Conservation (phyloP, 768 basidiomycete genomes). For the Mycena kentingensis region DNA sequence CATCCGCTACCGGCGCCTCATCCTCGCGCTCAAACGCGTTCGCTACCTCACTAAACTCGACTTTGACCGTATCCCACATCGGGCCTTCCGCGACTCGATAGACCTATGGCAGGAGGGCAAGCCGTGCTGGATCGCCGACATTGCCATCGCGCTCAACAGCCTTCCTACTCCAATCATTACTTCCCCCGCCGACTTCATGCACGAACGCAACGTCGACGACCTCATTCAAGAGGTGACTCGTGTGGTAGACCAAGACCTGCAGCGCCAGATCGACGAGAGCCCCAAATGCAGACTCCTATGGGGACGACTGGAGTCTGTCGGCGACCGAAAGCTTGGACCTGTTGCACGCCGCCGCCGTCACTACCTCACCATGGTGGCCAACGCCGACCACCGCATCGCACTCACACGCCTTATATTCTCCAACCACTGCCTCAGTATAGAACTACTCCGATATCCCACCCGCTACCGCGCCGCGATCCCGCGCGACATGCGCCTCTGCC, state of each 20-base stretch:
- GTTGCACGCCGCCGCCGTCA: neutral
- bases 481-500: neutral
- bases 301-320: neutral
- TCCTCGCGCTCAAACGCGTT: neutral
- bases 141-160: neutral
- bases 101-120: neutral
- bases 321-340: neutral
- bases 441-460: neutral
- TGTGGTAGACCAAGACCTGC: neutral
- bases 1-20: slow-evolving; percentile 5
- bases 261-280: neutral
- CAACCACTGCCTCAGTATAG: neutral
- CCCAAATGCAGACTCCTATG: slow-evolving; percentile 5
- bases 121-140: slow-evolving; percentile 4
- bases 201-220: neutral
- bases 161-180: neutral
- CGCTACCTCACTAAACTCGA: neutral
- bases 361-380: neutral
- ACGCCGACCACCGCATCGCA: neutral
- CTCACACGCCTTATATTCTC: neutral
- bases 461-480: neutral
- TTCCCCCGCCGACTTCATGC: neutral
- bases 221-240: neutral
- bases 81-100: slow-evolving; percentile 1
- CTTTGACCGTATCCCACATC: neutral